A percentile compares a stretch with the other conserved stretches of the same genome.
Conservation (phyloP, 106 monocot species). For the Chionographis japonica region DNA sequence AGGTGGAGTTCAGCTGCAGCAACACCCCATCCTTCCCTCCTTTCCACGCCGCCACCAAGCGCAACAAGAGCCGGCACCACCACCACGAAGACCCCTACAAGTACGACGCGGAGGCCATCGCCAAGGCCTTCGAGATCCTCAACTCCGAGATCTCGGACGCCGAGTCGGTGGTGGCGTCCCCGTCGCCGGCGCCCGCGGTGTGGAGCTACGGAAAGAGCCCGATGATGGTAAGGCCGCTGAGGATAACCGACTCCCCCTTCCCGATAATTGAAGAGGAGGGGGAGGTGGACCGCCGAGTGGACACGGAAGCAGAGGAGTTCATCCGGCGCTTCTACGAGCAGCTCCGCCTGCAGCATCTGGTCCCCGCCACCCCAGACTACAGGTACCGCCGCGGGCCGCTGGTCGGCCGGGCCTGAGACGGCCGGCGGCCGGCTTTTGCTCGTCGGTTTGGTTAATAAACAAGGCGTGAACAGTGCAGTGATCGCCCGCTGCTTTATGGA, state of each 20-base stretch:
- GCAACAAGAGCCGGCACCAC: not conserved
- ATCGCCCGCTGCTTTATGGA: too few relatives aligned
- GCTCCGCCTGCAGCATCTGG: constrained; percentile 3
- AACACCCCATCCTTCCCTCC: constrained; percentile 30
- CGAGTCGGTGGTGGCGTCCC: not conserved
- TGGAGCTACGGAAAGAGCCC: constrained; percentile 8
- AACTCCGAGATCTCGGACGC: constrained; percentile 1
- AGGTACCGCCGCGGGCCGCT: not conserved
- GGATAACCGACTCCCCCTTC: constrained; percentile 55
- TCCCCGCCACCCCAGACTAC: not conserved
- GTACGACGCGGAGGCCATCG: constrained; percentile 10
- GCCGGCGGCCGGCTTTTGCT: not conserved
- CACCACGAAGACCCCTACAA: not conserved
- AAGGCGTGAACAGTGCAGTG: too few relatives aligned
- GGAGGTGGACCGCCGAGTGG: constrained; percentile 1
- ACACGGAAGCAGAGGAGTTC: constrained; percentile 19
- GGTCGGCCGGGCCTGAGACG: not conserved
- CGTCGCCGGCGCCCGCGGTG: not conserved
- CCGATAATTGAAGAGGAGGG: constrained; percentile 19
- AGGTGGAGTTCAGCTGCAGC: constrained; percentile 72
- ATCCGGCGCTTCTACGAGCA: constrained; percentile 25
- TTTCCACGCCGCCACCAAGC: not conserved
- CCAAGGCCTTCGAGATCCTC: constrained; percentile 31
- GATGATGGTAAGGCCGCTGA: constrained; percentile 22
- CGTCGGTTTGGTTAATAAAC: too few relatives aligned